A percentile compares a stretch with the other conserved stretches of the same genome.
Conservation (phyloP, 1,139 yeast species). For the Hansenula anomala region DNA sequence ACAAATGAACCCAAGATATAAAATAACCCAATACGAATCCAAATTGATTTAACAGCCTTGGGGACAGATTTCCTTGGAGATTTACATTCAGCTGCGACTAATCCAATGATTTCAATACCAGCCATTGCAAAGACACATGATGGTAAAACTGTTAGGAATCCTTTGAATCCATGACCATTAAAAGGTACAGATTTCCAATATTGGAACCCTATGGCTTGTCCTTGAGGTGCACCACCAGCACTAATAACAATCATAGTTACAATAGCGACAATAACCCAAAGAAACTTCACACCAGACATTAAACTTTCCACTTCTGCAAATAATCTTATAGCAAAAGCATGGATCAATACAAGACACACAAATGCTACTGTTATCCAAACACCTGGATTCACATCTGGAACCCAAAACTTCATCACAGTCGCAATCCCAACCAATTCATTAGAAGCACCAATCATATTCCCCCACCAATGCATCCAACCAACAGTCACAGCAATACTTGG, state of each 20-base stretch:
- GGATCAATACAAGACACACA: slow-evolving; percentile 25
- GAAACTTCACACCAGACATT: slow-evolving; percentile 26
- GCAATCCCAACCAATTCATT: slow-evolving; percentile 21
- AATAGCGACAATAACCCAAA: slow-evolving; percentile 8
- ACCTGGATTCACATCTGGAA: slow-evolving; percentile 20
- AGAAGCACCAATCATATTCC: slow-evolving; percentile 32
- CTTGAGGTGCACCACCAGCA: slow-evolving; percentile 24
- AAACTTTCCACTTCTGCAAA: slow-evolving; percentile 31
- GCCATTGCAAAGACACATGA: slow-evolving; percentile 34
- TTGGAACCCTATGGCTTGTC: slow-evolving; percentile 32
- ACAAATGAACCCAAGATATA: slow-evolving; percentile 8
- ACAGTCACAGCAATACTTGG: slow-evolving; percentile 31
- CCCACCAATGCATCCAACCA: slow-evolving; percentile 32
- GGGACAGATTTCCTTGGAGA: slow-evolving; percentile 32
- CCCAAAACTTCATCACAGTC: slow-evolving; percentile 31
- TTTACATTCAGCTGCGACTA: slow-evolving; percentile 34
- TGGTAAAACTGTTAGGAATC: slow-evolving; percentile 32
- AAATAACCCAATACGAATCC: slow-evolving; percentile 7
- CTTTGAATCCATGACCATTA: slow-evolving; percentile 29
- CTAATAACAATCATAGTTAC: slow-evolving; percentile 25
- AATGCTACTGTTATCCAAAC: slow-evolving; percentile 30
- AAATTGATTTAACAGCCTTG: slow-evolving; percentile 27
- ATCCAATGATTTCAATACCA: slow-evolving; percentile 33
- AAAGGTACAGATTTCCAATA: slow-evolving; percentile 34
- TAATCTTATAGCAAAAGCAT: slow-evolving; percentile 28